Base-by-base conservation (phyloP, 805 yeast genomes). In the Candida xyloterini region DNA sequence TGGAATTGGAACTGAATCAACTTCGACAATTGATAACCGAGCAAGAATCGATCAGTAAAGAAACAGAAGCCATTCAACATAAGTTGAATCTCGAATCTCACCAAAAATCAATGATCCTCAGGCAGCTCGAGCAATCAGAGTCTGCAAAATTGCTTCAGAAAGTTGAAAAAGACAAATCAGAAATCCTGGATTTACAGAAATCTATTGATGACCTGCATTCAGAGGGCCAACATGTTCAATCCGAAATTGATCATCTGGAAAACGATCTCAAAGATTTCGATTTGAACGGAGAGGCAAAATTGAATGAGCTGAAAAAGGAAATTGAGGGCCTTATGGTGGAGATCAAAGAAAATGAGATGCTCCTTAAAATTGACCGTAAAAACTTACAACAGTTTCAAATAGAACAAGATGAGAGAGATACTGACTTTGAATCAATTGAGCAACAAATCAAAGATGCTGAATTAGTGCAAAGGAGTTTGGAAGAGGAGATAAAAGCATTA, bases 251-350 rank as follows among this genome's bases (percentile, higher is more conserved):
- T 3, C 56, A 57, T 7, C 79, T 85, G 38, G 85, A 84, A 54
- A 73, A 67, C 13, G 98, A 93, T 58, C 85, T 89, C 67, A 69
- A 73, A 37, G 98, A 93, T 52, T 91, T 89, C 57, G 78, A 75
- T 43, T 67, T 66, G 30, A 84, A 95, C 58, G 90, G 89, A 51
- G 87, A 90, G 1, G 74, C 82, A 1, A 95, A 91, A 59, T 68
- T 95, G 43, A 77, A 76, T 34, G 78, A 84, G 52, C 64, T 84
- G 29, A 73, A 76, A 47, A 45, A 53, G 5, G 88, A 84, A 44
- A 69, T 83, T 16, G 53, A 56, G 9, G 47, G 53, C 7, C 58
- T 83, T 4, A 53, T 66, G 0, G 46, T 54, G 6, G 62, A 71
- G 32, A 53, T 74, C 0, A 54, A 50, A 2, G 35, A 52, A 2